Base-by-base conservation (phyloP, 805 yeast genomes). In the Ogataea zsoltii region DNA sequence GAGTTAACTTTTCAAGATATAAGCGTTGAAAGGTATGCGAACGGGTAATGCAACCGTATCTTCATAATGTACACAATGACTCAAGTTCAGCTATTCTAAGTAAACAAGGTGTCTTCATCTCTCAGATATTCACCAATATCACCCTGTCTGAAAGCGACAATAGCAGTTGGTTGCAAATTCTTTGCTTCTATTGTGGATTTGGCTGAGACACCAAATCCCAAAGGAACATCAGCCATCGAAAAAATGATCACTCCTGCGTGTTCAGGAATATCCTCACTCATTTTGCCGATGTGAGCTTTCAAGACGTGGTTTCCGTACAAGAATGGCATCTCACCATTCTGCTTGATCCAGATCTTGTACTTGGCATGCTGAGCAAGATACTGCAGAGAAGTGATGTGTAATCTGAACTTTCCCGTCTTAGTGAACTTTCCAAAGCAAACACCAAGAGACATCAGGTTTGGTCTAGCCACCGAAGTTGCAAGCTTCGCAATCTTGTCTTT, bases 271-370 rank as follows among this genome's bases (percentile, higher is more conserved):
- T 94, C 98, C 56, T 94, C 99, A 44, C 96, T 86, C 87, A 94
- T 89, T 59, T 90, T 85, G 29, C 99, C 99, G 45, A 94, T 77
- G 64, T 94, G 99, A 4, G 99, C 99, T 65, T 94, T 94, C 56
- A 94, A 75, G 21, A 92, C 92, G 66, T 94, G 96, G 71, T 94
- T 94, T 30, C 99, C 99, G 59, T 94, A 94, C 54, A 94, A 70
- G 65, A 85, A 94, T 12, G 99, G 98, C 99, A 94, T 94, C 69
- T 94, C 99, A 58, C 99, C 99, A 63, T 94, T 94, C 41, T 82
- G 83, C 67, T 94, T 94, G 68, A 94, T 88, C 99, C 99, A 94
- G 33, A 94, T 75, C 70, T 92, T 94, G 71, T 84, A 90, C 66
- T 87, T 88, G 40, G 99, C 97, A 63, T 85, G 83, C 57, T 88